phyloP scores from a whole-genome alignment of 352 stramenopile genomes.

The Discostella stelligera region DNA sequence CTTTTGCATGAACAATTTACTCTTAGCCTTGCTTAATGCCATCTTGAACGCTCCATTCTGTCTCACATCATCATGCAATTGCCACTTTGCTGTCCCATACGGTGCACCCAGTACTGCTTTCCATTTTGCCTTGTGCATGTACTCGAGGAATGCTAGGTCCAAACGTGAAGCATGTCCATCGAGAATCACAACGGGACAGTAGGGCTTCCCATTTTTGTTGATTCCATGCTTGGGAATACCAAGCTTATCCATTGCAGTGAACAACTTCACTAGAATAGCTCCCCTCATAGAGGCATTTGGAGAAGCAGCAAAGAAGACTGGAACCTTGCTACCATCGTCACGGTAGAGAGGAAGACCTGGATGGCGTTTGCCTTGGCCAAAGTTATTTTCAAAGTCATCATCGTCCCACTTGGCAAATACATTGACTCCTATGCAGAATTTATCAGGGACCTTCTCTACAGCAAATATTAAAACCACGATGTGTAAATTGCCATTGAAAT shows the following conservation, averaged over 20 bases:
- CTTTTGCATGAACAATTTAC: neutral
- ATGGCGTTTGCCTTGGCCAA: conserved; percentile 19
- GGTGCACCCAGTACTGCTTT: neutral
- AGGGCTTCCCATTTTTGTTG: neutral
- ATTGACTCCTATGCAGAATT: conserved; percentile 27
- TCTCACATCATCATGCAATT: conserved; percentile 1
- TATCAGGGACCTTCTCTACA: conserved; percentile 2
- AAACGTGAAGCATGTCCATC: too few relatives aligned
- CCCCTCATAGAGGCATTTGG: conserved; percentile 13
- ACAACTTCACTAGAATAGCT: conserved; percentile 7
- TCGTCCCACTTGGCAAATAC: conserved; percentile 17
- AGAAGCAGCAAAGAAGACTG: conserved; percentile 8
- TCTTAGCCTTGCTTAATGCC: neutral
- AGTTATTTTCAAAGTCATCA: conserved; percentile 4
- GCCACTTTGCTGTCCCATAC: conserved; percentile 8
- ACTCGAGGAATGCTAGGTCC: neutral
- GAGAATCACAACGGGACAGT: neutral
- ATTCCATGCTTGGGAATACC: neutral
- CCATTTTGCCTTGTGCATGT: conserved; percentile 1
- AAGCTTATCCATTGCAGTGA: conserved; percentile 10
- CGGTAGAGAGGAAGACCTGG: conserved; percentile 1
- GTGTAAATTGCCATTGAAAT: conserved; percentile 22
- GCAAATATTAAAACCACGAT: conserved; percentile 32
- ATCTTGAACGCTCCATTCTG: conserved; percentile 18
- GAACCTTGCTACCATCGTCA: conserved; percentile 1